A percentile compares a stretch with the other conserved stretches of the same genome.
phyloP scores from a whole-genome alignment of 2,329 filamentous ascomycete genomes.

The Ophiostoma montium region DNA sequence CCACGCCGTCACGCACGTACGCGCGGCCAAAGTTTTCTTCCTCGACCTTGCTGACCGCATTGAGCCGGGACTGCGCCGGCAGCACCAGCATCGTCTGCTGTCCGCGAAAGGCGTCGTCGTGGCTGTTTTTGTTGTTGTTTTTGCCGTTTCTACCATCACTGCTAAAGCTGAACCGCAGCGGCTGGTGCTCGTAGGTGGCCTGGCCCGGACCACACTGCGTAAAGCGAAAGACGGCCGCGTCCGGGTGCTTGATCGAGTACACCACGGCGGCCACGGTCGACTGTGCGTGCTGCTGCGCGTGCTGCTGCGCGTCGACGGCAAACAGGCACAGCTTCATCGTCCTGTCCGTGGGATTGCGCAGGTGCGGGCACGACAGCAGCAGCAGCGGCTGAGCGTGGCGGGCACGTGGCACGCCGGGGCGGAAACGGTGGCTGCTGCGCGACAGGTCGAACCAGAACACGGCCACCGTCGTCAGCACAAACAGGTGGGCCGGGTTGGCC shows the following conservation, averaged over 20 bases:
- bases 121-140: not conserved
- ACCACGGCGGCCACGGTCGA: conserved; percentile 15
- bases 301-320: conserved; percentile 12
- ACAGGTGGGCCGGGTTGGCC: conserved; percentile 32
- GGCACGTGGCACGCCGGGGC: conserved; percentile 4
- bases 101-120: not conserved
- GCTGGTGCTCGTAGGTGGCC: conserved; percentile 14
- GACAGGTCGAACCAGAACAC: conserved; percentile 34
- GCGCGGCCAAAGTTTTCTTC: not conserved
- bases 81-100: conserved; percentile 9
- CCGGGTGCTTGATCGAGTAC: conserved; percentile 15
- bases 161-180: not conserved
- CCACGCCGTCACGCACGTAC: not conserved
- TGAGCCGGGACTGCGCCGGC: not conserved
- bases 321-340: conserved; percentile 26
- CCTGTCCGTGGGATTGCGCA: conserved; percentile 24
- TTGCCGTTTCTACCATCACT: not conserved
- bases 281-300: not conserved
- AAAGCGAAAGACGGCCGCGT: conserved; percentile 17
- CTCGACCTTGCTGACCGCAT: not conserved
- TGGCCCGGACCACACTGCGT: conserved; percentile 6
- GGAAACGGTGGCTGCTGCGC: not conserved
- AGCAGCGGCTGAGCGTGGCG: conserved; percentile 18
- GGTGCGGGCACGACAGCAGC: conserved; percentile 31
- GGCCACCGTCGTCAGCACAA: conserved; percentile 42